Percentiles rank a stretch among this genome's conserved stretches.
Conservation (phyloP, 2,329 filamentous ascomycete species). For the Penicillium sp. region DNA sequence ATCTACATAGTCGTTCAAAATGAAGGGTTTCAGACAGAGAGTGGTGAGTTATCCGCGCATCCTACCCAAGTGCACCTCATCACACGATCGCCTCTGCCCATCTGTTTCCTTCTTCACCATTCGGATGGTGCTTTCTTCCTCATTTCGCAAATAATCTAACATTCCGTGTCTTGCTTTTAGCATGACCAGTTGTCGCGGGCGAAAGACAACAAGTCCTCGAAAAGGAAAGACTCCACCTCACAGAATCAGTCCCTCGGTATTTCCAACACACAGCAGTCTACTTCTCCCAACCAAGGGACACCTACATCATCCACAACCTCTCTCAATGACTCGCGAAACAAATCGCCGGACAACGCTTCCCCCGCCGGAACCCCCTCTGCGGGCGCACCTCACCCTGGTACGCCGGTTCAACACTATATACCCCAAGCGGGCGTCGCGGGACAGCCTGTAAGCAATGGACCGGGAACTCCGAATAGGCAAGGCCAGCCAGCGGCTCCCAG, state of each 20-base stretch:
- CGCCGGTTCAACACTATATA: conserved; percentile 39
- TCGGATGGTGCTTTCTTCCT: conserved; percentile 7
- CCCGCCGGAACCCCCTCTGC: conserved; percentile 28
- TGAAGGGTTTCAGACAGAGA: conserved; percentile 98
- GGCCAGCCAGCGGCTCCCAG: conserved; percentile 70
- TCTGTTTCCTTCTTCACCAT: conserved; percentile 26
- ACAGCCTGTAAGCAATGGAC: conserved; percentile 49
- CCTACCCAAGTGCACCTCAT: conserved; percentile 16
- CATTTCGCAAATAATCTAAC: conserved; percentile 9
- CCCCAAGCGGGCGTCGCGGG: conserved; percentile 35
- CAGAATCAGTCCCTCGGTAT: conserved; percentile 60
- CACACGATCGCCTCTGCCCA: conserved; percentile 25
- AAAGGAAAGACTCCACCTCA: conserved; percentile 64
- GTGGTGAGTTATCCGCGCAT: conserved; percentile 66
- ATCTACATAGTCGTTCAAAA: conserved; percentile 54
- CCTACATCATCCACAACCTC: conserved; percentile 88
- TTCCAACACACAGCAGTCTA: conserved; percentile 54
- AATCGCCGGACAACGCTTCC: conserved; percentile 54
- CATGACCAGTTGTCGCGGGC: conserved; percentile 85
- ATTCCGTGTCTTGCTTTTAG: conserved; percentile 36
- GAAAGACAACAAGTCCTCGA: conserved; percentile 82
- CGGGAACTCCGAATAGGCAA: conserved; percentile 62
- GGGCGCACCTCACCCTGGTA: conserved; percentile 29
- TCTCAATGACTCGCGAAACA: conserved; percentile 80
- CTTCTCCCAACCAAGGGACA: conserved; percentile 64